Evolutionary conservation across 2,329 filamentous ascomycete species (phyloP), one percentile per base, ranked within the genome.

Genomic region (Colletotrichum magnum): DNA sequence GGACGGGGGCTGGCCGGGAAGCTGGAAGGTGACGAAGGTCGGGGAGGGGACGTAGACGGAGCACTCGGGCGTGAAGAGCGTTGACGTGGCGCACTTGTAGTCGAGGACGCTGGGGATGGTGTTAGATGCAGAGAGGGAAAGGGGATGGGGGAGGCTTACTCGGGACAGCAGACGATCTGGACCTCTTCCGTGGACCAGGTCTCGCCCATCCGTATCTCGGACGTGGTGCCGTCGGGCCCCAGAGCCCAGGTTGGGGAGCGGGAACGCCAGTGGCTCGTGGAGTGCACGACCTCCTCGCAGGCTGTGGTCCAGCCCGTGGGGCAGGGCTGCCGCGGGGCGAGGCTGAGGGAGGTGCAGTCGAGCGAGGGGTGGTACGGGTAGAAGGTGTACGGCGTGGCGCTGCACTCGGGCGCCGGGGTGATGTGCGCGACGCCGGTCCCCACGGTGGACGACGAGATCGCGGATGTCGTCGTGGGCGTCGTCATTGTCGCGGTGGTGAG

Each of bases 261-360:
- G 10, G 4, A 21, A 10, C 51, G 12, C 16, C 15, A 32, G 2
- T 59, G 57, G 12, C 26, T 39, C 9, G 45, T 26, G 13, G 16
- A 12, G 45, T 26, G 2, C n/a, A 10, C 15, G 24, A 43, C 26
- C 6, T 48, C 12, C 26, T 28, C 36, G 47, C 48, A 52, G 4
- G 43, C 58, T 15, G 45, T 24, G 1, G 58, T 52, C 43, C 47
- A 68, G 39, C 58, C 64, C 24, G 21, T 13, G n/a, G 64, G 64
- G 18, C 64, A 68, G 28, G 32, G 58, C 32, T 36, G 26, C 36
- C 18, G 32, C 45, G 39, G n/a, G 39, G 6, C 32, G 12, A 32
- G 2, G 58, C 52, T 6, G n/a, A 18, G 47, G 24, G 24, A 43
- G 47, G 18, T 4, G 47, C 21, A 15, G 12, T n/a, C 47, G 18